Evolutionary conservation across 805 yeast genomes (phyloP), one percentile per base, ranked within the genome.

Genomic region (Yarrowia deformans): DNA sequence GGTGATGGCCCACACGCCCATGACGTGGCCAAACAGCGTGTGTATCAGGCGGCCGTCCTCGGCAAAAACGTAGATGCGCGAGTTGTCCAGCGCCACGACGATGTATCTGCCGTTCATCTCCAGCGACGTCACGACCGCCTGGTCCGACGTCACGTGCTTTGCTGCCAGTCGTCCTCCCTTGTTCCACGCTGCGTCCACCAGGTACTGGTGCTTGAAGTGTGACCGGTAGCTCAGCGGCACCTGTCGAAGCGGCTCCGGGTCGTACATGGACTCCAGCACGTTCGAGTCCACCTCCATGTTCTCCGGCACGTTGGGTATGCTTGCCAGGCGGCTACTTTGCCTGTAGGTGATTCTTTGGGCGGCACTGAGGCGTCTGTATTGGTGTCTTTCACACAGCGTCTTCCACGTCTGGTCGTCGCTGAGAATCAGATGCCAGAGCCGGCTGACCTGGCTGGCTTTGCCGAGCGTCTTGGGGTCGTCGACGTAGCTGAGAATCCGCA

Each of bases 1-100:
- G 52, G 93, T 90, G 70, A 95, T 89, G 39, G 97, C 93, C 98
- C 98, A 94, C 14, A 95, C 97, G 49, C 98, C 99, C 83, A 93
- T 97, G 66, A 95, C 92, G 77, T 95, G 99, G 6, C 99, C 99
- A 79, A 91, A 92, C 76, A 94, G 97, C 0, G 98, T 93, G 71
- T 97, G 83, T n/a, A 93, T 73, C 63, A 80, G 74, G 56, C 76
- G 72, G 43, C 84, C 83, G 70, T 77, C 80, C 63, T 74, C 75
- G 45, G 77, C 72, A 72, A 83, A 80, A 34, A 82, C 80, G 66
- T 80, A 81, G 43, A 84, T 75, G 29, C 80, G 75, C 35, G 84
- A 79, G 69, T 80, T 78, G 72, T 82, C 84, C 72, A 84, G 79
- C 1, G 84, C 81, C 48, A 81, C 75, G 39, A 79, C 80, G 35